Conservation (phyloP, 2,329 filamentous ascomycete genomes). For the Fusarium annulatum region DNA sequence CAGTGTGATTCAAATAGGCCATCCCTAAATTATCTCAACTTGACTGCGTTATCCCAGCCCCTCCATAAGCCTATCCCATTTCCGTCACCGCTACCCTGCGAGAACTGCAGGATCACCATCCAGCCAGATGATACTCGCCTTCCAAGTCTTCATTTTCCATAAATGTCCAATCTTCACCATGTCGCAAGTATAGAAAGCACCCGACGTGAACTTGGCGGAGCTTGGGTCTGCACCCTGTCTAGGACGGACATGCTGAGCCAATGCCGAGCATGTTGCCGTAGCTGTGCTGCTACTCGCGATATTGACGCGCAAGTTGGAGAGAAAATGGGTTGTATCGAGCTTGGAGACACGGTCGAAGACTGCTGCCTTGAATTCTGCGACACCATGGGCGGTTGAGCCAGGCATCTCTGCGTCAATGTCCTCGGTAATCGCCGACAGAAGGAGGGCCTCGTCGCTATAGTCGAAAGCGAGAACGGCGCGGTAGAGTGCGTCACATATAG, state of each 20-base stretch:
- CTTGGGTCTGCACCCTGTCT: not conserved
- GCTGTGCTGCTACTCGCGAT: not conserved
- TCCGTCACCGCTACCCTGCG: not conserved
- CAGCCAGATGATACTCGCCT: not conserved
- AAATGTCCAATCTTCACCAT: not conserved
- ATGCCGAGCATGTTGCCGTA: not conserved
- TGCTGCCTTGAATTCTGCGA: not conserved
- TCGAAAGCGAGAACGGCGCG: not conserved
- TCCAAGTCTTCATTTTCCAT: not conserved
- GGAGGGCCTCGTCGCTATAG: not conserved
- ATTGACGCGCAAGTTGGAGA: not conserved
- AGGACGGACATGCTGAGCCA: not conserved
- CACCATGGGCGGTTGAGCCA: not conserved
- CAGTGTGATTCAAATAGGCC: too few relatives aligned
- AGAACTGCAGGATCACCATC: not conserved
- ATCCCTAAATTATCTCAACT: too few relatives aligned
- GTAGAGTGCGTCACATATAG: not conserved
- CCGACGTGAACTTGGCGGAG: not conserved
- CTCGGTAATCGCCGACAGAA: not conserved
- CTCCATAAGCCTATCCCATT: too few relatives aligned
- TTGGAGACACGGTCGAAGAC: not conserved
- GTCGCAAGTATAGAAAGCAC: not conserved
- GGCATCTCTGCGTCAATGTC: not conserved
- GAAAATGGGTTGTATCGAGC: not conserved
- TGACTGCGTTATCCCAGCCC: too few relatives aligned